Conservation (phyloP, 148 eudicot species). For the Beta vulgaris region DNA sequence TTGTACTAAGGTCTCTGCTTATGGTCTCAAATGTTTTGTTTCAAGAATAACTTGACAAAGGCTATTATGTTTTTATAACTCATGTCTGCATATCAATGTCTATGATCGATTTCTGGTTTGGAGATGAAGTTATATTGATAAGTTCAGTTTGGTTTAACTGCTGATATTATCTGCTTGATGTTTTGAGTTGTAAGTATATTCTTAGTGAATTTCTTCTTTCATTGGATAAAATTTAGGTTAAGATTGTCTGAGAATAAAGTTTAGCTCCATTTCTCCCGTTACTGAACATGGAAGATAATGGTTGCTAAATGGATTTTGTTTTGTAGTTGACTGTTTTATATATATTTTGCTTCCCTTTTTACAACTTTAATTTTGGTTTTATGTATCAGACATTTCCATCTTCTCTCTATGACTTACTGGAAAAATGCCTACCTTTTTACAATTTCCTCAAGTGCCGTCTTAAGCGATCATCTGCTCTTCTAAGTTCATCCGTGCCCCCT, state of each 20-base stretch:
- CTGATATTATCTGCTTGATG: background rate
- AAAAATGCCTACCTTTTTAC: slow-evolving; percentile 83
- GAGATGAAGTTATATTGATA: slow-evolving; percentile 2
- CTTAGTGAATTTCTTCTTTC: background rate
- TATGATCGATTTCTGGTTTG: background rate
- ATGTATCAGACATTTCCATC: slow-evolving; percentile 57
- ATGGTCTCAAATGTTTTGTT: too few relatives aligned
- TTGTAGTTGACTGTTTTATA: background rate
- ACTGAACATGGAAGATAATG: background rate
- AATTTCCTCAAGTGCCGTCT: slow-evolving; percentile 63
- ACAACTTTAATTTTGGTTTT: slow-evolving; percentile 21
- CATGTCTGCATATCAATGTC: background rate
- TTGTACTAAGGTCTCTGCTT: background rate
- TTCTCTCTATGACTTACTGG: slow-evolving; percentile 69
- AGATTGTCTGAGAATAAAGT: background rate
- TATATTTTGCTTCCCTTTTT: background rate
- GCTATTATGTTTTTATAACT: background rate
- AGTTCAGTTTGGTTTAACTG: background rate
- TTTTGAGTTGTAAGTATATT: background rate
- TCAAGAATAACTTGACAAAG: background rate
- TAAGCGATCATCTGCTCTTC: slow-evolving; percentile 34
- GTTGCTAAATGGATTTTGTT: background rate
- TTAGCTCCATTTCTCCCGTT: background rate
- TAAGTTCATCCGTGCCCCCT: slow-evolving; percentile 41
- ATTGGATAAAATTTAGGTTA: background rate